Conservation (phyloP, 192 early-diverging fungal genomes). For the Rhizophagus sp. region DNA sequence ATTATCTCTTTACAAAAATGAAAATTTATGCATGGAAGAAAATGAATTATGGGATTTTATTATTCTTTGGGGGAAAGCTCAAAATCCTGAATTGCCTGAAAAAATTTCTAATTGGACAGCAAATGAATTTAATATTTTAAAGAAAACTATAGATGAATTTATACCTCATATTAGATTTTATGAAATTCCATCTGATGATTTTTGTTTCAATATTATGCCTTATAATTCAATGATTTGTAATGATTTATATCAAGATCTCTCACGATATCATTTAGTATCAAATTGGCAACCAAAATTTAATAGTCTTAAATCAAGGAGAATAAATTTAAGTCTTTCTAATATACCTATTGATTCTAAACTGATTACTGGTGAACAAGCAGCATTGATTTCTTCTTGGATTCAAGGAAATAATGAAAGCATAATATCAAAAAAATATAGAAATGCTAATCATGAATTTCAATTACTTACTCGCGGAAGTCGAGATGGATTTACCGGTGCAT, state of each 20-base stretch:
- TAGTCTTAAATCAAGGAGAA: too few relatives aligned
- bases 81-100: not conserved
- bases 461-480: not conserved
- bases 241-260: not conserved
- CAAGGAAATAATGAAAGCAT: not conserved
- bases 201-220: not conserved
- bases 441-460: not conserved
- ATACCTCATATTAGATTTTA: not conserved
- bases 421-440: not conserved
- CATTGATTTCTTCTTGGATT: not conserved
- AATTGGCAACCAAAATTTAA: not conserved
- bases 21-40: conserved; percentile 15
- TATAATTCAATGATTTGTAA: not conserved
- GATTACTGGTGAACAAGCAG: not conserved
- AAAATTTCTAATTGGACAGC: not conserved
- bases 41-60: conserved; percentile 2
- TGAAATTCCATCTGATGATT: not conserved
- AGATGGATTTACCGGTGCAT: not conserved
- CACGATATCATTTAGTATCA: not conserved
- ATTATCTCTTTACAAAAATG: not conserved
- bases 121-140: not conserved
- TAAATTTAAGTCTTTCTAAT: not conserved
- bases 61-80: conserved; percentile 13
- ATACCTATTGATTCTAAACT: not conserved
- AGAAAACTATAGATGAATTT: not conserved